Base-by-base conservation (phyloP, 306 rosid species). In the Cicer chorassanicum region DNA sequence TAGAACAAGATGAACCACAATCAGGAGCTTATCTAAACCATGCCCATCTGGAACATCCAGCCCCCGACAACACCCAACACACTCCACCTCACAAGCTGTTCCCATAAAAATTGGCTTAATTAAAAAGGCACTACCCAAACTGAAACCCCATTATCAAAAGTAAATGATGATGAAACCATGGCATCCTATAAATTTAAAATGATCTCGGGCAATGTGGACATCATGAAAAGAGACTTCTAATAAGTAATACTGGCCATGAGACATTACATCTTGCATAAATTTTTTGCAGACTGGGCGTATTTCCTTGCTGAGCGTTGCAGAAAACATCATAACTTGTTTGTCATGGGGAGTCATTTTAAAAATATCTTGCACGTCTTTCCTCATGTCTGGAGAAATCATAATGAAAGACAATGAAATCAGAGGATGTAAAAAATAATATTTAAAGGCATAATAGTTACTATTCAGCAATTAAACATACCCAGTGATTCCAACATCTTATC, bases 211-310 rank as follows among this genome's bases (percentile, higher is more conserved):
- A 85, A 78, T 80, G 85, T 36, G 84, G 68, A 80, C 79, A 93
- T 69, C 70, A 86, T 83, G 85, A 83, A 93, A 88, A 86, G 78
- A 89, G 88, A 87, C 93, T 84, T 87, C 91, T 78, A 91, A 88
- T 91, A 81, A 93, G 96, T 85, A 88, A 84, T 57, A 83, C 87
- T 88, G 93, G 93, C 91, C 91, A 91, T 75, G 85, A 86, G 74
- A 92, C 93, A 92, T 94, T 94, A 94, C 99, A 88, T 94, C 99
- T 92, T 92, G 99, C 99, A 94, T 94, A 75, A 94, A 94, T 75
- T 92, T 94, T 87, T 94, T 92, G 97, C 99, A 94, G 86, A 94
- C 99, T 42, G 99, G 99, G 34, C 99, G 97, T 65, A 94, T 92
- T 70, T 94, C 99, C 84, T 94, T 94, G 97, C 99, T 94, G 68